Percentiles rank a stretch among this genome's conserved stretches.
Conservation (phyloP, 441 rosid species). For the Jatropha podagrica region DNA sequence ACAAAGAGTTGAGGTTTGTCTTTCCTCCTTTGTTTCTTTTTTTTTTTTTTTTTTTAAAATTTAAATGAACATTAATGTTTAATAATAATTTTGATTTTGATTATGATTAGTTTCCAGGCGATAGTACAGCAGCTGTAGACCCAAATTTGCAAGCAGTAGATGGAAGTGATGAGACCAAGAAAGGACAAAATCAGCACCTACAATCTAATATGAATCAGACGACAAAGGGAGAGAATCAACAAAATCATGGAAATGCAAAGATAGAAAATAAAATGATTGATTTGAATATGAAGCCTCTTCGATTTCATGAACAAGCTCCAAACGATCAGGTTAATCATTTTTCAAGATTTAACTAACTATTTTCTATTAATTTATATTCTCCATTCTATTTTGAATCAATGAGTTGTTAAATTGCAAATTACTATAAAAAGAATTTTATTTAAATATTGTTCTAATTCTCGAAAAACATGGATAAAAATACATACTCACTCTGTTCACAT, state of each 20-base stretch:
- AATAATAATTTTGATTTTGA: not conserved
- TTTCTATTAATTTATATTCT: not conserved
- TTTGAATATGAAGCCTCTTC: slow-evolving; percentile 66
- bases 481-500: no score
- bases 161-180: slow-evolving; percentile 28
- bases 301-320: slow-evolving; percentile 50
- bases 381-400: not conserved
- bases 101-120: slow-evolving; percentile 73
- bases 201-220: not conserved
- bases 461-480: no score
- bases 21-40: no score
- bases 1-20: slow-evolving; percentile 70
- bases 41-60: not conserved
- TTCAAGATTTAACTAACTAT: not conserved
- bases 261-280: slow-evolving; percentile 53
- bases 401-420: no score
- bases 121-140: slow-evolving; percentile 25
- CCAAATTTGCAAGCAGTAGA: slow-evolving; percentile 28
- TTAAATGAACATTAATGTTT: not conserved
- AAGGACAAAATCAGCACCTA: slow-evolving; percentile 32
- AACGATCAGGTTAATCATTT: slow-evolving; percentile 43
- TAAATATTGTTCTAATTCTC: no score
- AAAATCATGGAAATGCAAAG: slow-evolving; percentile 34
- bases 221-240: not conserved
- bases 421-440: no score